Conservation (phyloP, 2,329 filamentous ascomycete species). For the Orbilia blumenaviensis region DNA sequence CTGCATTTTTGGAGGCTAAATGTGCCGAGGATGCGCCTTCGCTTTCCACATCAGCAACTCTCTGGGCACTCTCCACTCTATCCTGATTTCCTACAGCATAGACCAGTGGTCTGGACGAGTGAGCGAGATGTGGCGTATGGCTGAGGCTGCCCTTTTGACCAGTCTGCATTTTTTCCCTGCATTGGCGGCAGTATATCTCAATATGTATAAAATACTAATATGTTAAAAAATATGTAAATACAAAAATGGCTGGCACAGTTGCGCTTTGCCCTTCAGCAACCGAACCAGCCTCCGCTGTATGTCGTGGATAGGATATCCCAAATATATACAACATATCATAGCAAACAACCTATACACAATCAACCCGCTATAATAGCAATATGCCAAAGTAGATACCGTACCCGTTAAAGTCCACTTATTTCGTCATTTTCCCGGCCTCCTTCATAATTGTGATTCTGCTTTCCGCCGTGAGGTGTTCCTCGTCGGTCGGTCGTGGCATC, state of each 20-base stretch:
- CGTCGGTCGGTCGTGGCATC: slow-evolving; percentile 77
- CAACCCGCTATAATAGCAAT: slow-evolving; percentile 1
- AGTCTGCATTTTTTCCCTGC: neutral
- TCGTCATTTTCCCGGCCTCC: slow-evolving; percentile 1
- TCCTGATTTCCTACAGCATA: neutral
- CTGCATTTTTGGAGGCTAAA: neutral
- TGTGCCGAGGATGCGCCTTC: slow-evolving; percentile 8
- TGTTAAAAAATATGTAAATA: too few species aligned
- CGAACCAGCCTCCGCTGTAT: too few species aligned
- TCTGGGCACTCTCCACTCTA: neutral
- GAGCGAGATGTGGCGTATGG: neutral
- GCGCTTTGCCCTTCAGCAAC: too few species aligned
- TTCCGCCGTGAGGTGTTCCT: slow-evolving; percentile 7
- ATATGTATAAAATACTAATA: too few species aligned
- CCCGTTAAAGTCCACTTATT: neutral
- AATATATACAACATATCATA: slow-evolving; percentile 20
- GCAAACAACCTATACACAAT: neutral
- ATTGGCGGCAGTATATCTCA: neutral
- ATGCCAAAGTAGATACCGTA: neutral
- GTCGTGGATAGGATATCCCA: neutral
- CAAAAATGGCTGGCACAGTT: neutral
- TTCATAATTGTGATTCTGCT: slow-evolving; percentile 43
- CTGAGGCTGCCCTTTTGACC: neutral
- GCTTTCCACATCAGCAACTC: neutral
- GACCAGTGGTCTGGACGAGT: neutral